Conservation (phyloP, 352 stramenopile species). For the Globisporangium nagaii region DNA sequence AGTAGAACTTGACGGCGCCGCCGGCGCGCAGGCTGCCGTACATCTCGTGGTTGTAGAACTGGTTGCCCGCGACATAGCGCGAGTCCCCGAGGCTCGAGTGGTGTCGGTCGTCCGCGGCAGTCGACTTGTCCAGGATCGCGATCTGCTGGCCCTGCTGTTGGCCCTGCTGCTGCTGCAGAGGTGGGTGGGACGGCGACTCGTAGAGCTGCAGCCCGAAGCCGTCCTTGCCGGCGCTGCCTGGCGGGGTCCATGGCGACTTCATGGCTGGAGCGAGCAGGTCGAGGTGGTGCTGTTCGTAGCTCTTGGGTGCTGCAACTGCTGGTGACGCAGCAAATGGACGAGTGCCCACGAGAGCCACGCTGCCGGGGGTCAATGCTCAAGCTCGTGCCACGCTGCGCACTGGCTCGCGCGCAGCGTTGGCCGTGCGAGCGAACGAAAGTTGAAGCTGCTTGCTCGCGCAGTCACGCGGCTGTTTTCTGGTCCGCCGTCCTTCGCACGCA, state of each 20-base stretch:
- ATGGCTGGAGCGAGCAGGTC: not conserved
- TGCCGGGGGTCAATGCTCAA: too few species aligned
- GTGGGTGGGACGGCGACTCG: slow-evolving; percentile 3
- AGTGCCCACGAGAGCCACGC: too few species aligned
- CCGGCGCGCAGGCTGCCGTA: slow-evolving; percentile 35
- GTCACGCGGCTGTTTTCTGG: not conserved
- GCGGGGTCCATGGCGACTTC: slow-evolving; percentile 8
- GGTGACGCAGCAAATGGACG: not conserved
- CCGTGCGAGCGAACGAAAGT: not conserved
- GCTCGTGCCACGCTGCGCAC: too few species aligned
- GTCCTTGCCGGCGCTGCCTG: not conserved
- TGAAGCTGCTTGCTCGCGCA: not conserved
- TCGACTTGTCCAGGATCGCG: slow-evolving; percentile 6
- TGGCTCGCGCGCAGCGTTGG: too few species aligned
- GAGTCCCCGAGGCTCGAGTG: not conserved
- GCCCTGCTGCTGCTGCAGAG: not conserved
- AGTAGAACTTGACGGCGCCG: slow-evolving; percentile 13
- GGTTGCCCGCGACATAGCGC: slow-evolving; percentile 11
- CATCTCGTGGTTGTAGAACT: slow-evolving; percentile 55
- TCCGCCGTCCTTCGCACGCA: not conserved
- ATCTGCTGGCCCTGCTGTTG: not conserved
- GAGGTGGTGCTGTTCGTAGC: not conserved
- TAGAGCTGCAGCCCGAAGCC: slow-evolving; percentile 8
- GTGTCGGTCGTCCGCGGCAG: not conserved
- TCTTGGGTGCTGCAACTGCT: too few species aligned